A percentile compares a stretch with the other conserved stretches of the same genome.
Evolutionary conservation across 83 land plant species (phyloP).

Genomic region (Thuja plicata): DNA sequence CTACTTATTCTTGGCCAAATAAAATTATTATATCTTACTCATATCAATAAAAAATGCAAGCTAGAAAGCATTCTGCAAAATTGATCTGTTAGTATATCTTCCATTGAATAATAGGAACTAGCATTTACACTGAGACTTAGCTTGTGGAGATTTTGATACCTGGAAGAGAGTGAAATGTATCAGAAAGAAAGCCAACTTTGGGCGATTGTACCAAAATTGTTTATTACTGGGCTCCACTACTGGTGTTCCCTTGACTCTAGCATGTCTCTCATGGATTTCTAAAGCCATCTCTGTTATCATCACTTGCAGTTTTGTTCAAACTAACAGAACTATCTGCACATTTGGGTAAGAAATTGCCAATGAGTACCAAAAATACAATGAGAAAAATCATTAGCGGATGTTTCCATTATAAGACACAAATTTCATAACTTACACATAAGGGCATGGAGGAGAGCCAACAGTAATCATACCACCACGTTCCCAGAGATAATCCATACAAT

Average conservation of each 20-base stretch:
- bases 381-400: neutral
- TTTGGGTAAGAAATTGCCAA: neutral
- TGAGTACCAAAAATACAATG: neutral
- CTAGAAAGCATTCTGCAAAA: slow-evolving; percentile 61
- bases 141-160: too few species aligned
- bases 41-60: too few species aligned
- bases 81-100: too few species aligned
- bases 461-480: slow-evolving; percentile 46
- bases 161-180: slow-evolving; percentile 47
- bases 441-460: slow-evolving; percentile 55
- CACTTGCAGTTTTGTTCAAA: slow-evolving; percentile 63
- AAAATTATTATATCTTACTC: too few species aligned
- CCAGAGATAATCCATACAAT: neutral
- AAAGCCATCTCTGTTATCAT: slow-evolving; percentile 57
- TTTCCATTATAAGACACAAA: neutral
- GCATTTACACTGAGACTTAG: too few species aligned
- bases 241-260: slow-evolving; percentile 45
- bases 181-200: slow-evolving; percentile 41
- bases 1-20: too few species aligned
- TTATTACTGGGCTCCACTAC: slow-evolving; percentile 45
- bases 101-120: neutral
- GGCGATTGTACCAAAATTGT: slow-evolving; percentile 59
- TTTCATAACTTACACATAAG: slow-evolving; percentile 41
- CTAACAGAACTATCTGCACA: slow-evolving; percentile 45
- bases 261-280: slow-evolving; percentile 35